These are phyloP conservation scores for Moesziomyces globuligerus DNA, from an alignment of 1,284 basidiomycete genomes.

Conservation along the genomic window DNA sequence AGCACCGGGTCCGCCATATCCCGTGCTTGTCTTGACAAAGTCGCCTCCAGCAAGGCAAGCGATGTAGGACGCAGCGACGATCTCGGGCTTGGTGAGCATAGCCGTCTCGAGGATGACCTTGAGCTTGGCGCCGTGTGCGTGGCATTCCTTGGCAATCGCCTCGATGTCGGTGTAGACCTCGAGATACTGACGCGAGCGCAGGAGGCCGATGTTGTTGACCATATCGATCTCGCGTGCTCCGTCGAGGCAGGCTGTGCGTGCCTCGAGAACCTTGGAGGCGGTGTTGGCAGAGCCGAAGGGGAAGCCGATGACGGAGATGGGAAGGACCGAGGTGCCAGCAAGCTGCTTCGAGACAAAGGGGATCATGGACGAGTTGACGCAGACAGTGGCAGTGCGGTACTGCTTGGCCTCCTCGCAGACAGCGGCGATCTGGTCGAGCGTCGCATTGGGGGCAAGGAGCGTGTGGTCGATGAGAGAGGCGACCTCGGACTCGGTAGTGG, in stretches of 20 bases:
- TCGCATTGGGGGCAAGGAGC: slow-evolving; percentile 55
- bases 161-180: slow-evolving; percentile 49
- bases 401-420: slow-evolving; percentile 50
- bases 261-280: slow-evolving; percentile 50
- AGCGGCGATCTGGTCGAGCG: slow-evolving; percentile 37
- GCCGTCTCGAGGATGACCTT: slow-evolving; percentile 62
- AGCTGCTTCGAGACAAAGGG: slow-evolving; percentile 72
- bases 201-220: slow-evolving; percentile 61
- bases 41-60: slow-evolving; percentile 55
- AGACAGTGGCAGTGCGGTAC: slow-evolving; percentile 52
- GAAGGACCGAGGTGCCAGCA: slow-evolving; percentile 27
- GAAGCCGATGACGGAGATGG: slow-evolving; percentile 54
- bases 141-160: slow-evolving; percentile 46
- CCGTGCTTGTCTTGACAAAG: slow-evolving; percentile 63
- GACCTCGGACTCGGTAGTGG: slow-evolving; percentile 33
- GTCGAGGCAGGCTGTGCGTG: slow-evolving; percentile 30
- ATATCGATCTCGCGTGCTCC: slow-evolving; percentile 63
- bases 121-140: slow-evolving; percentile 30
- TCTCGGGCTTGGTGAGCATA: slow-evolving; percentile 48
- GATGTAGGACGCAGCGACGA: slow-evolving; percentile 46
- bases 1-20: slow-evolving; percentile 58
- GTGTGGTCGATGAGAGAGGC: slow-evolving; percentile 62
- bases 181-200: slow-evolving; percentile 35
- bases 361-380: slow-evolving; percentile 58
- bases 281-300: slow-evolving; percentile 51